Base-by-base conservation (phyloP, 768 basidiomycete genomes). In the Lepiota venenata region DNA sequence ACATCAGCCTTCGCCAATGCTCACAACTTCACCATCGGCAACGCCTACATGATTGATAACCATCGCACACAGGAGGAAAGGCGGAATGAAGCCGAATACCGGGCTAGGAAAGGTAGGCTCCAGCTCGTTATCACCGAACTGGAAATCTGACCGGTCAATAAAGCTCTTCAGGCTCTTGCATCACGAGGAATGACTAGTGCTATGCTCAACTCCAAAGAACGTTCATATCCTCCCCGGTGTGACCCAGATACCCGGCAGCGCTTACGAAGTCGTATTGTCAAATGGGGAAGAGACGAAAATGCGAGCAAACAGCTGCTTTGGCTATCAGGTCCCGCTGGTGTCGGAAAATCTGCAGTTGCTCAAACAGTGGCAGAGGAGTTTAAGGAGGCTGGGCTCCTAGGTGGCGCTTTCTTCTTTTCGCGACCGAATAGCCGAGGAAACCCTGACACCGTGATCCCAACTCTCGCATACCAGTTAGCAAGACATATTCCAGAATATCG, bases 331-430 rank as follows among this genome's bases (percentile, higher is more conserved):
- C 38, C 48, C 22, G 54, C 54, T 11, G 54, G 47, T 8, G 41
- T 47, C 8, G 54, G 54, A 18, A 56, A 56, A 27, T 48, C 54
- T 6, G 47, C 54, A 4, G 46, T 56, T n/a, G 37, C 54, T 2
- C 38, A 49, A 47, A 49, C 54, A 3, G 14, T 56, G n/a, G 47
- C 47, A 25, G 29, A 39, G 10, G 36, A 56, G 9, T 47, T 48
- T 16, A 9, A 16, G 7, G 14, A 20, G 9, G 14, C 9, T 8
- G 4, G 47, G 2, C 29, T 45, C 14, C 47, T 56, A 2, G 54
- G 47, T 20, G 54, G 38, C n/a, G 41, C 47, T 27, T 56, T 49
- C 47, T 56, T 56, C 27, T 56, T 47, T 20, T 49, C 46, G 4
- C 9, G 45, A 32, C 45, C 45, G n/a, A 47, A 47, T n/a, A 12